A percentile compares a stretch with the other conserved stretches of the same genome.
Evolutionary conservation across 1,139 yeast genomes (phyloP).

Genomic region (Pichia sp.): DNA sequence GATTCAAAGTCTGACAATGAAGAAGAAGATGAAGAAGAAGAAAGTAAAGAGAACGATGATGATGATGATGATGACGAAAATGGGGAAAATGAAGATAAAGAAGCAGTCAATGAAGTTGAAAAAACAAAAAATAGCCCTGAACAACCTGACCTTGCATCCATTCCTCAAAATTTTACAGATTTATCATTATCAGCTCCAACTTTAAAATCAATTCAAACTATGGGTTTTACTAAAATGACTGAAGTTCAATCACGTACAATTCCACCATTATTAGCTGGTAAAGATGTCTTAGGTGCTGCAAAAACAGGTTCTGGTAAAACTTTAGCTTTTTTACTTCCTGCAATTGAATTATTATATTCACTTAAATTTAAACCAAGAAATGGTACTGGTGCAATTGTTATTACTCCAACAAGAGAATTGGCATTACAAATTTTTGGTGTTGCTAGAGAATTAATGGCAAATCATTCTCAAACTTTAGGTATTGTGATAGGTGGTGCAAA

Average conservation of each 20-base stretch:
- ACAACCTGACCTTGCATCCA: constrained; percentile 4
- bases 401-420: constrained; percentile 85
- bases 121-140: constrained; percentile 18
- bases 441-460: constrained; percentile 85
- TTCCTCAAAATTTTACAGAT: constrained; percentile 30
- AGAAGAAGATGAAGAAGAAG: constrained; percentile 30
- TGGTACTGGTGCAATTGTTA: constrained; percentile 84
- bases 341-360: constrained; percentile 83
- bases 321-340: constrained; percentile 89
- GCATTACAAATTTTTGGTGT: constrained; percentile 97
- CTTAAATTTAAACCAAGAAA: constrained; percentile 87
- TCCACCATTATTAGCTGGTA: constrained; percentile 91
- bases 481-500: constrained; percentile 98
- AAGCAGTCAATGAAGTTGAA: constrained; percentile 22
- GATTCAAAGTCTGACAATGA: constrained; percentile 45
- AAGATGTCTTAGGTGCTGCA: constrained; percentile 95
- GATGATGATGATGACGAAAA: constrained; percentile 31
- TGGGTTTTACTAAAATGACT: constrained; percentile 91
- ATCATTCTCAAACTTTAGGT: constrained; percentile 90
- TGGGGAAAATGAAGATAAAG: constrained; percentile 29
- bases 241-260: constrained; percentile 90
- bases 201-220: constrained; percentile 63
- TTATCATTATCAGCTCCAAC: constrained; percentile 79
- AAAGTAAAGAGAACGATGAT: constrained; percentile 14
- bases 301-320: constrained; percentile 98